Conservation (phyloP, 805 yeast genomes). For the Kurtzmaniella fragi region DNA sequence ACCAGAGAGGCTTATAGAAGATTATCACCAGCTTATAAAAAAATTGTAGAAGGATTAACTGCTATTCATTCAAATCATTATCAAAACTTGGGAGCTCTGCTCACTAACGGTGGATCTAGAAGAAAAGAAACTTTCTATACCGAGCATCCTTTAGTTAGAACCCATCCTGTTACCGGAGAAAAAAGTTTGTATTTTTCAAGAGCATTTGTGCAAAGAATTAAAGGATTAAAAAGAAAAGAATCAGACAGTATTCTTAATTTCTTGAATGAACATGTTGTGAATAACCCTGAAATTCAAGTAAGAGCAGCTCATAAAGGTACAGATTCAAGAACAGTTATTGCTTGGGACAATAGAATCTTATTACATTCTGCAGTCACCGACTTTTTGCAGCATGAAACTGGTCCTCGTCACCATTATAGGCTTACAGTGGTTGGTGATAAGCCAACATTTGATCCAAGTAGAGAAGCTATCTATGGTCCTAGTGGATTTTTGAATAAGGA, state of each 20-base stretch:
- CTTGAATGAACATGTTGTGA: constrained; percentile 15
- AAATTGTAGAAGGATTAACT: constrained; percentile 18
- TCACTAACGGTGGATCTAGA: constrained; percentile 11
- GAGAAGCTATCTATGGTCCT: neutral
- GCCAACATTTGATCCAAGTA: constrained; percentile 14
- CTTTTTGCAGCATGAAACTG: constrained; percentile 17
- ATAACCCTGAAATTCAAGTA: constrained; percentile 21
- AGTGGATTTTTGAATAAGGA: constrained; percentile 3
- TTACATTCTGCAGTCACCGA: constrained; percentile 18
- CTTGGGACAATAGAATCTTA: constrained; percentile 21
- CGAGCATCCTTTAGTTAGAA: constrained; percentile 24
- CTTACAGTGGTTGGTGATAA: constrained; percentile 21
- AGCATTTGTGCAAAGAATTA: constrained; percentile 16
- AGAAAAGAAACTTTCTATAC: constrained; percentile 16
- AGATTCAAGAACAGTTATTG: constrained; percentile 17
- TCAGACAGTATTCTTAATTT: constrained; percentile 17
- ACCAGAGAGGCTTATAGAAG: constrained; percentile 21
- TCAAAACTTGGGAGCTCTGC: constrained; percentile 13
- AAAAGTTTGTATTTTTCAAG: constrained; percentile 18
- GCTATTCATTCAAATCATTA: constrained; percentile 18
- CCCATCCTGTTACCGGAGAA: constrained; percentile 24
- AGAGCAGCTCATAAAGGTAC: constrained; percentile 21
- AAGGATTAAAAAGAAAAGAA: constrained; percentile 18
- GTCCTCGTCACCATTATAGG: constrained; percentile 21
- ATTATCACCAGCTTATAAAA: constrained; percentile 17